A percentile compares a stretch with the other conserved stretches of the same genome.
Conservation (phyloP, 371 early-diverging fungal species). For the Syncephalastrum racemosum region DNA sequence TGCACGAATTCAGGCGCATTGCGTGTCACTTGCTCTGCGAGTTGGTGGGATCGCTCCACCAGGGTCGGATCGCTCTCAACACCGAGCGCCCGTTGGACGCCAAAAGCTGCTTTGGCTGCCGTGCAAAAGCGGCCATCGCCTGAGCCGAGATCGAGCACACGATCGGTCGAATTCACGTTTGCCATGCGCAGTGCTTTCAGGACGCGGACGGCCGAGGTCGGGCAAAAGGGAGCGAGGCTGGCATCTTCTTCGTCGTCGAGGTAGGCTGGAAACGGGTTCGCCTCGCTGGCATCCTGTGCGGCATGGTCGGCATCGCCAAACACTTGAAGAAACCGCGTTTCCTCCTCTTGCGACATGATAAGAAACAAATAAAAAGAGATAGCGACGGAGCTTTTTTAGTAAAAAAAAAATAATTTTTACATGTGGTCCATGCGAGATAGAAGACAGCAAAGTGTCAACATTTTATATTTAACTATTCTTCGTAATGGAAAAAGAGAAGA, state of each 20-base stretch:
- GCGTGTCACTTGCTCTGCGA: slow-evolving; percentile 36
- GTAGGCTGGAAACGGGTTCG: slow-evolving; percentile 58
- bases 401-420: no score
- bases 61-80: slow-evolving; percentile 57
- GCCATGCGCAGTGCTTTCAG: slow-evolving; percentile 54
- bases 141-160: slow-evolving; percentile 63
- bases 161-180: slow-evolving; percentile 34
- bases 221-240: slow-evolving; percentile 63
- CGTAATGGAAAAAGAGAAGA: no score
- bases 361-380: not conserved
- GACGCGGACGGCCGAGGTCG: slow-evolving; percentile 60
- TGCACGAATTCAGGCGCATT: slow-evolving; percentile 37
- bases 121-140: slow-evolving; percentile 67
- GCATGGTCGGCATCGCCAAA: slow-evolving; percentile 32
- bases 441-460: no score
- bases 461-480: no score
- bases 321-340: slow-evolving; percentile 27
- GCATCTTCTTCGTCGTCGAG: slow-evolving; percentile 38
- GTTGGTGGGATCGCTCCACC: slow-evolving; percentile 39
- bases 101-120: slow-evolving; percentile 51
- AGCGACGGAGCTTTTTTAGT: no score
- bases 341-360: slow-evolving; percentile 10
- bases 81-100: slow-evolving; percentile 49
- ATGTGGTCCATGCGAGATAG: no score
- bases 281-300: slow-evolving; percentile 37